phyloP scores from a whole-genome alignment of 768 basidiomycete species.

The Leccinum obscurum region DNA sequence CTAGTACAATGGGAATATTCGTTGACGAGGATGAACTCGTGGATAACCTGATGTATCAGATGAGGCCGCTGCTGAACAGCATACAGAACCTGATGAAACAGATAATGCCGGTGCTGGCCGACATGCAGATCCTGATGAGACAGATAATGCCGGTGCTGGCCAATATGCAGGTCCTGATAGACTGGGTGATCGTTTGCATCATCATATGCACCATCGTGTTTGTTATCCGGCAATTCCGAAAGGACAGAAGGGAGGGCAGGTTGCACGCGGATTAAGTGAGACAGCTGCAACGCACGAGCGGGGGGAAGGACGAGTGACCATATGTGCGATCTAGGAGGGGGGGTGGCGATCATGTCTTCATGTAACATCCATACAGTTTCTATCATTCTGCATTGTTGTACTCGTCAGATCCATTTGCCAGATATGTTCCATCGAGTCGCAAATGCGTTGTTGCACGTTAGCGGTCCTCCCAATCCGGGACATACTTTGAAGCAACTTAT shows the following conservation, averaged over 20 bases:
- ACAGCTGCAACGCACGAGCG: constrained; percentile 1
- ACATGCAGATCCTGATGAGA: too few relatives aligned
- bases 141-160: too few relatives aligned
- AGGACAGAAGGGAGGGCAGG: constrained; percentile 22
- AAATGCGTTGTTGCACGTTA: background rate
- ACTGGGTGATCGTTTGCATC: constrained; percentile 12
- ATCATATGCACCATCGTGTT: constrained; percentile 18
- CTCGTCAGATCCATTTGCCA: background rate
- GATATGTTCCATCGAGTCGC: background rate
- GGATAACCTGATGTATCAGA: too few relatives aligned
- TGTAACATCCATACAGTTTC: background rate
- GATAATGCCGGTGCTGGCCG: too few relatives aligned
- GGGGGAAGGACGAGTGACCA: constrained; percentile 4
- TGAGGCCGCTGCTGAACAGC: too few relatives aligned
- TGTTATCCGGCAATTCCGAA: constrained; percentile 13
- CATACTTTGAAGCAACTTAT: too few relatives aligned
- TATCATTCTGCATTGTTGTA: background rate
- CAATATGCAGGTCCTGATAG: too few relatives aligned
- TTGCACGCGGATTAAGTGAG: constrained; percentile 18
- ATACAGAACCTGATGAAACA: too few relatives aligned
- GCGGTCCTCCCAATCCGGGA: background rate
- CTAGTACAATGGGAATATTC: constrained; percentile 17
- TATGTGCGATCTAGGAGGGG: background rate
- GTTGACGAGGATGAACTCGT: constrained; percentile 16
- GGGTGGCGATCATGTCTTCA: background rate